phyloP scores from a whole-genome alignment of 129 eudicot species.

The Heracleum sosnowskyi region DNA sequence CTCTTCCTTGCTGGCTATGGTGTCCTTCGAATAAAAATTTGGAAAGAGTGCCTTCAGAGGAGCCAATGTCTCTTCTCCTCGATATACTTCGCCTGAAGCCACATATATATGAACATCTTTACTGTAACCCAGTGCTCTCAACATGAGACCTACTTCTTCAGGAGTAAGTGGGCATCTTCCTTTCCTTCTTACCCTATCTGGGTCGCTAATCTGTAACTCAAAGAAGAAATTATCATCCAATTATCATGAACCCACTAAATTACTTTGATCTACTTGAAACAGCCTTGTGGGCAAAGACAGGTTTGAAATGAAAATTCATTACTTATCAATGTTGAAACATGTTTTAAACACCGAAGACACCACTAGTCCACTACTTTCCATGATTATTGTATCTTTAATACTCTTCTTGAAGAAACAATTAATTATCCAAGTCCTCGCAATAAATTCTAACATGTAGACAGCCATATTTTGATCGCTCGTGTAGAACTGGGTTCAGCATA shows the following conservation, averaged over 20 bases:
- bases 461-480: background rate
- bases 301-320: background rate
- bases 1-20: conserved; percentile 52
- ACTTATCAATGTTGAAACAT: background rate
- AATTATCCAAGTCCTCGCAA: background rate
- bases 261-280: background rate
- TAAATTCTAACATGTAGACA: background rate
- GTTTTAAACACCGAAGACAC: background rate
- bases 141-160: conserved; percentile 84
- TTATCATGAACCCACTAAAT: background rate
- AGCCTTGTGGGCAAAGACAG: background rate
- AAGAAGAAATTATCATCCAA: background rate
- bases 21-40: conserved; percentile 63
- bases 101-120: conserved; percentile 60
- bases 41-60: conserved; percentile 80
- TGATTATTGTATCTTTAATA: background rate
- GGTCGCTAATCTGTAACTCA: conserved; percentile 19
- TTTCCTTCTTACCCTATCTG: conserved; percentile 69
- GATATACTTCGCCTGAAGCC: conserved; percentile 83
- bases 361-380: background rate
- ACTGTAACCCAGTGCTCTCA: conserved; percentile 79
- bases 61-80: conserved; percentile 77
- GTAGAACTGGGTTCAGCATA: conserved; percentile 12
- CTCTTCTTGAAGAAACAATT: background rate
- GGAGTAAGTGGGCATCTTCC: conserved; percentile 92